Conservation (phyloP, 2,329 filamentous ascomycete genomes). For the Pestalotiopsis sp. region DNA sequence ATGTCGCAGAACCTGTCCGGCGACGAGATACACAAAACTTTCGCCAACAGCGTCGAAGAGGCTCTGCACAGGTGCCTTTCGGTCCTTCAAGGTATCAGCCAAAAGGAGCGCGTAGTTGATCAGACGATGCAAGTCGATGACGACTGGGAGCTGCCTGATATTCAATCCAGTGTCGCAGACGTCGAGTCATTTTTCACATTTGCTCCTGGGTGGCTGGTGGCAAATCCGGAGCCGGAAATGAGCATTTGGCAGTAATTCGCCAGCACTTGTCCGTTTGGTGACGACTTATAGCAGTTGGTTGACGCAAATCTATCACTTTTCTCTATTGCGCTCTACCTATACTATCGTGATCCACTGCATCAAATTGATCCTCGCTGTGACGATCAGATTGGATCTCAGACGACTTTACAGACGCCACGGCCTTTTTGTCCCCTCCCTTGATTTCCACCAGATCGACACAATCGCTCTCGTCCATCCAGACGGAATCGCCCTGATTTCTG, state of each 20-base stretch:
- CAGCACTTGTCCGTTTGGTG: background rate
- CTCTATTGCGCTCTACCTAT: too few species aligned
- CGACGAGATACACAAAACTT: background rate
- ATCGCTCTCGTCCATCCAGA: background rate
- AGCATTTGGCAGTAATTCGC: background rate
- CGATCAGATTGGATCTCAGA: background rate
- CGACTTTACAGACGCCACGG: background rate
- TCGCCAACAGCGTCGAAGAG: background rate
- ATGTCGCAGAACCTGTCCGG: background rate
- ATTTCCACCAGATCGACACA: background rate
- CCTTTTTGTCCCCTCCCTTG: background rate
- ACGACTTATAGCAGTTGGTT: background rate
- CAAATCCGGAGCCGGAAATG: background rate
- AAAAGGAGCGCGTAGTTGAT: background rate
- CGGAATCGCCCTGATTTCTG: background rate
- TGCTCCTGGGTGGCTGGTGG: background rate
- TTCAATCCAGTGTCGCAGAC: background rate
- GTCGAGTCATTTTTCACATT: background rate
- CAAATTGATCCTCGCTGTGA: background rate
- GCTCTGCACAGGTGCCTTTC: background rate
- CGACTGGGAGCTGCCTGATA: background rate
- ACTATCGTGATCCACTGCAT: background rate
- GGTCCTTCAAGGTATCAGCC: background rate
- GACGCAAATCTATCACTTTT: too few species aligned
- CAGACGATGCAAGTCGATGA: background rate